phyloP scores from a whole-genome alignment of 2,329 filamentous ascomycete genomes.

The Davidsoniella eucalypti region DNA sequence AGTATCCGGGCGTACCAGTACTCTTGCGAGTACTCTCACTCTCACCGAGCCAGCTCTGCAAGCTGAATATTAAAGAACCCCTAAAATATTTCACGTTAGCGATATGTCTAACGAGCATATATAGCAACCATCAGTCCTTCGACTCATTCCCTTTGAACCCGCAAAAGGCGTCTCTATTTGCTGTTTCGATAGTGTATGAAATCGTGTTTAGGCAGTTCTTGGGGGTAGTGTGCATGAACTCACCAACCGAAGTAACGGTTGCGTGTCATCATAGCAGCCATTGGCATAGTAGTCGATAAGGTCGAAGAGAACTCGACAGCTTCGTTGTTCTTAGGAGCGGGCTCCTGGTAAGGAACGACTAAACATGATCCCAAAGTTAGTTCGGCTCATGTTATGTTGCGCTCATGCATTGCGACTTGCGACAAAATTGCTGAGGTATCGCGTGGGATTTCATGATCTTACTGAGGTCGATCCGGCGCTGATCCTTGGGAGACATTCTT shows the following conservation, averaged over 20 bases:
- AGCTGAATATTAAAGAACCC: slow-evolving; percentile 56
- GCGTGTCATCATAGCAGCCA: slow-evolving; percentile 88
- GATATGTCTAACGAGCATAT: background rate
- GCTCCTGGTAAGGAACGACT: slow-evolving; percentile 84
- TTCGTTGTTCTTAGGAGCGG: slow-evolving; percentile 41
- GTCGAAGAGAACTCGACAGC: slow-evolving; percentile 56
- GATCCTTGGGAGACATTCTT: slow-evolving; percentile 55
- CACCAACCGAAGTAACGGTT: slow-evolving; percentile 65
- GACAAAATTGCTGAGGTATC: no score
- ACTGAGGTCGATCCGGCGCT: slow-evolving; percentile 60
- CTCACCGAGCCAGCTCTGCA: slow-evolving; percentile 66
- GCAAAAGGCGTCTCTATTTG: no score
- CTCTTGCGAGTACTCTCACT: slow-evolving; percentile 49
- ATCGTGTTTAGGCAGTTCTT: background rate
- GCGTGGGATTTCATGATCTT: slow-evolving; percentile 20
- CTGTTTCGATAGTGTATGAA: background rate
- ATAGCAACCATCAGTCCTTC: no score
- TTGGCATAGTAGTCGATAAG: slow-evolving; percentile 64
- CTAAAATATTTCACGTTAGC: slow-evolving; percentile 21
- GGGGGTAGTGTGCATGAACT: slow-evolving; percentile 15
- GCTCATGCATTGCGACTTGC: no score
- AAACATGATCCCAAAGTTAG: slow-evolving; percentile 12
- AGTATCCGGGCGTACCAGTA: slow-evolving; percentile 47
- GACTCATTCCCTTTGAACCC: no score
- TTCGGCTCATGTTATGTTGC: no score